phyloP scores from a whole-genome alignment of 1,284 basidiomycete genomes.

The Sutorius eximius region DNA sequence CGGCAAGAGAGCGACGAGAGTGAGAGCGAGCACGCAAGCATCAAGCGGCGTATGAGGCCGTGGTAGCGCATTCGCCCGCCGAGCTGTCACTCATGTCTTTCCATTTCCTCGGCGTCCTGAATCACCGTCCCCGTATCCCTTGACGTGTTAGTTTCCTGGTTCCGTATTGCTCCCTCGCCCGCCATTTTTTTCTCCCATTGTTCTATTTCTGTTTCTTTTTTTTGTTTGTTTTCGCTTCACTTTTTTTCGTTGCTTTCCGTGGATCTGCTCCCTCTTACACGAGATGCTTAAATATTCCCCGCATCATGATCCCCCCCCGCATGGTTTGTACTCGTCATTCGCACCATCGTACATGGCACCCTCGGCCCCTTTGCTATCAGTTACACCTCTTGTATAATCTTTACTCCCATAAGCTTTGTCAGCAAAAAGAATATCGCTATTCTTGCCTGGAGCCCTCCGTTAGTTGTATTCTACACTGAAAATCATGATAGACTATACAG shows the following conservation, averaged over 20 bases:
- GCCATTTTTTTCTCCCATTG: background rate
- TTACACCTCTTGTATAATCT: conserved; percentile 13
- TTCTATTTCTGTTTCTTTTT: background rate
- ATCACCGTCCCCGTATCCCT: background rate
- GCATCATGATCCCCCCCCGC: conserved; percentile 23
- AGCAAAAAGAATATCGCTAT: background rate
- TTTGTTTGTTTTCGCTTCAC: background rate
- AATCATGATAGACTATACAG: conserved; percentile 19
- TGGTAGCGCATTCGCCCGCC: conserved; percentile 27
- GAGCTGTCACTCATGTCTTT: background rate
- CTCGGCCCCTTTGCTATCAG: conserved; percentile 1
- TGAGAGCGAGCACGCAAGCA: conserved; percentile 21
- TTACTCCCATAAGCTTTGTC: background rate
- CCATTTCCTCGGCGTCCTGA: background rate
- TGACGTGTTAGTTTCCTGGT: background rate
- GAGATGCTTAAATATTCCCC: conserved; percentile 20
- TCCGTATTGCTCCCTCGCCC: background rate
- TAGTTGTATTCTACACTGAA: conserved; percentile 25
- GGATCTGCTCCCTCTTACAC: conserved; percentile 9
- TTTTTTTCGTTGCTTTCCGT: conserved; percentile 6
- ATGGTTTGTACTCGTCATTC: conserved; percentile 16
- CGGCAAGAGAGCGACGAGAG: conserved; percentile 33
- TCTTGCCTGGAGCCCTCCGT: background rate
- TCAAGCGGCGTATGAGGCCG: conserved; percentile 33
- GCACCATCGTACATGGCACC: conserved; percentile 7